Conservation (phyloP, 2,329 filamentous ascomycete genomes). For the Talaromyces sp. region DNA sequence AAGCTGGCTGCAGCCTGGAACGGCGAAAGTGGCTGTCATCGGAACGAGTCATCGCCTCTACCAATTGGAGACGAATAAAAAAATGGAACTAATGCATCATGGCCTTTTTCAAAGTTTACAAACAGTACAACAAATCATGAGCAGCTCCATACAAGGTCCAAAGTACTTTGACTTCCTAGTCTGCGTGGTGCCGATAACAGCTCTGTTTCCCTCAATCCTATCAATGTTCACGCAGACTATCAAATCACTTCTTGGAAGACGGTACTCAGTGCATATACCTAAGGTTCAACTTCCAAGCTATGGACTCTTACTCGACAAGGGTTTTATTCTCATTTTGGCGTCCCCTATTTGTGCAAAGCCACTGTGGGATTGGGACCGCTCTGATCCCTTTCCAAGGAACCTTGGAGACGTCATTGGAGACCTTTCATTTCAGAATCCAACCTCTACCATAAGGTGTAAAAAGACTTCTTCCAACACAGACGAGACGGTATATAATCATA, state of each 20-base stretch:
- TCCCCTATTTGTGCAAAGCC: neutral
- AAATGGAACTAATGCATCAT: too few relatives aligned
- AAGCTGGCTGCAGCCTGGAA: neutral
- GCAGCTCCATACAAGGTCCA: neutral
- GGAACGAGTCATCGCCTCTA: neutral
- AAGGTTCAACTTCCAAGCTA: neutral
- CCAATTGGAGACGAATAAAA: too few relatives aligned
- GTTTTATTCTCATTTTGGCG: neutral
- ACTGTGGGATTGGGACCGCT: neutral
- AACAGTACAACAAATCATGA: neutral
- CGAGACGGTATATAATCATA: neutral
- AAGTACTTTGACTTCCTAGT: slow-evolving; percentile 3
- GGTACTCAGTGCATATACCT: neutral
- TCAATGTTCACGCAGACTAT: neutral
- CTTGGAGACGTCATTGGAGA: neutral
- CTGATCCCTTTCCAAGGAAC: too few relatives aligned
- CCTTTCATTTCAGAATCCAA: neutral
- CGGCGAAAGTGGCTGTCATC: neutral
- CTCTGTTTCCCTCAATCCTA: neutral
- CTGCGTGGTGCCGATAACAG: neutral
- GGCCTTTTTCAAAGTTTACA: neutral
- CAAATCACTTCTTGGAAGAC: neutral
- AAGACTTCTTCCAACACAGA: neutral
- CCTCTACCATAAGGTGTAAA: too few relatives aligned
- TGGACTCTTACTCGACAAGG: neutral